phyloP scores from a whole-genome alignment of 2,329 filamentous ascomycete genomes.

The Cladophialophora immunda region DNA sequence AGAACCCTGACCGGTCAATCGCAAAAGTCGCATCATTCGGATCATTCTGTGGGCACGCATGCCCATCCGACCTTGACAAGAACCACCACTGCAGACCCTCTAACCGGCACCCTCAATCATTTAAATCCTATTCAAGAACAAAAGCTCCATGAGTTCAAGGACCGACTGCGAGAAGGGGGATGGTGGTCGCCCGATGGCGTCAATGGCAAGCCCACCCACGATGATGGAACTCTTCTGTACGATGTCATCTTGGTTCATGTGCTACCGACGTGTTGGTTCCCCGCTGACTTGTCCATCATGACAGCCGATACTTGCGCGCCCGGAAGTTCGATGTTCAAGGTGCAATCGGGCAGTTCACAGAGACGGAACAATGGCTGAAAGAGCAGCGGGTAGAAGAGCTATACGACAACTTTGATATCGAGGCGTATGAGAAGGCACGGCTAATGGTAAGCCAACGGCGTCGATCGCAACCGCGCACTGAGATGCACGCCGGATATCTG shows the following conservation, averaged over 20 bases:
- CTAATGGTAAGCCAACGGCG: slow-evolving; percentile 67
- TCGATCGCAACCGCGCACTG: not conserved
- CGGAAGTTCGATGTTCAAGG: slow-evolving; percentile 81
- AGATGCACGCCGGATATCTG: not conserved
- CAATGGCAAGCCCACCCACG: slow-evolving; percentile 52
- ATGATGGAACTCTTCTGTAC: slow-evolving; percentile 59
- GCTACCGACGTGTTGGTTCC: slow-evolving; percentile 14
- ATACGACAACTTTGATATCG: slow-evolving; percentile 85
- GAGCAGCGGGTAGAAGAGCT: slow-evolving; percentile 80
- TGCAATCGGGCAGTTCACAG: slow-evolving; percentile 83
- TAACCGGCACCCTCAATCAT: slow-evolving; percentile 78
- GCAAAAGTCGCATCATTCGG: slow-evolving; percentile 39
- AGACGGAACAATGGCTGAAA: slow-evolving; percentile 86
- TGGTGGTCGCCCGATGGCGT: slow-evolving; percentile 53
- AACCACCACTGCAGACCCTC: slow-evolving; percentile 40
- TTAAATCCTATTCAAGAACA: slow-evolving; percentile 73
- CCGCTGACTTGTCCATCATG: slow-evolving; percentile 26
- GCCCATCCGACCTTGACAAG: slow-evolving; percentile 28
- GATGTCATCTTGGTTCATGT: slow-evolving; percentile 36
- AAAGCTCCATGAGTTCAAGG: slow-evolving; percentile 77
- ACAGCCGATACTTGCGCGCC: slow-evolving; percentile 83
- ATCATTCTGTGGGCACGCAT: slow-evolving; percentile 27
- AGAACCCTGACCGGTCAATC: slow-evolving; percentile 41
- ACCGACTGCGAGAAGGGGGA: slow-evolving; percentile 69
- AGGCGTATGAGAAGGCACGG: slow-evolving; percentile 79